Evolutionary conservation across 192 early-diverging fungal species (phyloP), one percentile per base, ranked within the genome.

Genomic region (Rhizophagus sp.): DNA sequence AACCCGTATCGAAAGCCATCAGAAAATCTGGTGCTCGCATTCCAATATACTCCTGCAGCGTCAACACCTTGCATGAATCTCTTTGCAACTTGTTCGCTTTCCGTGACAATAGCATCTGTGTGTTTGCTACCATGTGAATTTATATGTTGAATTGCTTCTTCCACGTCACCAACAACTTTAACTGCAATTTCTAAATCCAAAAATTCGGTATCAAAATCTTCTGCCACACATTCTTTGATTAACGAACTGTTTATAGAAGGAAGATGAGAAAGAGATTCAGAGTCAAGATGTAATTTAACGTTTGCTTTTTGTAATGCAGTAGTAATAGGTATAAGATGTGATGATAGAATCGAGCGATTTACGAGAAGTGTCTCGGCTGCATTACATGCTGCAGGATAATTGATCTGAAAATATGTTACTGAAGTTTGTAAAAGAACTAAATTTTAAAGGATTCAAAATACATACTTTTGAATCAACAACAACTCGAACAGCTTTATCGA

Each of bases 1-100:
- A 99, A 99, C 22, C 98, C 98, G 86, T 97, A 98, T 73, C 97
- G 90, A 91, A 99, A 99, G 9, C 98, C 98, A 83, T 99, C 98
- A 47, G 98, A 96, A 87, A 99, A 98, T 24, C 98, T 87, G 25
- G 96, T 97, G 77, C 91, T 93, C 7, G 96, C 96, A 82, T 99
- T 99, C 95, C 95, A 97, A 85, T 95, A 99, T 33, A 96, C 96
- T 19, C 97, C 98, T n/a, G 98, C 97, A 2, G 97, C 93, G 84
- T 99, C 98, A 5, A 99, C 97, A 27, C 90, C 85, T 9, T 89
- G 88, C 97, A 99, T 95, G 82, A 98, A 99, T 73, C 80, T 83
- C 71, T 96, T 90, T 2, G 97, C 97, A 36, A 82, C 87, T 2
- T 81, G 82, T 73, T 88, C 86, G 75, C 88, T 84, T 82, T 96